Conservation (phyloP, 257 asterid genomes). For the Primulina tabacum region DNA sequence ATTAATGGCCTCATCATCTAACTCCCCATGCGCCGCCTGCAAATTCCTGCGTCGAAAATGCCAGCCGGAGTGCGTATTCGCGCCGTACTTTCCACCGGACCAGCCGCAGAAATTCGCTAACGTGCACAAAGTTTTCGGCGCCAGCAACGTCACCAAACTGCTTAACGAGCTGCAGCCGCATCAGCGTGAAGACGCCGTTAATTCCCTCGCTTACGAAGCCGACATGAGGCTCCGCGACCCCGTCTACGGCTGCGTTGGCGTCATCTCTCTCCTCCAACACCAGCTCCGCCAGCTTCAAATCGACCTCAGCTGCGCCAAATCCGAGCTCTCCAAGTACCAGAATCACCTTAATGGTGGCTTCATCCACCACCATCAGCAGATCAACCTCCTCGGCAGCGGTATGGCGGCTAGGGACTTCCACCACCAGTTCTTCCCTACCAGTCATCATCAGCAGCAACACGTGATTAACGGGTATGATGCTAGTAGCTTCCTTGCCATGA, state of each 20-base stretch:
- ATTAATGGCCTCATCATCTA: slow-evolving; percentile 51
- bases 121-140: slow-evolving; percentile 72
- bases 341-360: slow-evolving; percentile 40
- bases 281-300: slow-evolving; percentile 78
- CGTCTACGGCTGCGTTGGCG: slow-evolving; percentile 77
- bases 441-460: slow-evolving; percentile 50
- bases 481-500: slow-evolving; percentile 64
- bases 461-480: slow-evolving; percentile 57
- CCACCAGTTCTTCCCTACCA: slow-evolving; percentile 59
- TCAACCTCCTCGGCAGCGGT: slow-evolving; percentile 40
- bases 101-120: slow-evolving; percentile 72
- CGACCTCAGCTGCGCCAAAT: slow-evolving; percentile 71
- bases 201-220: slow-evolving; percentile 66
- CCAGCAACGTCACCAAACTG: slow-evolving; percentile 70
- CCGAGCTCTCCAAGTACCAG: slow-evolving; percentile 70
- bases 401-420: slow-evolving; percentile 27
- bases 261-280: slow-evolving; percentile 74
- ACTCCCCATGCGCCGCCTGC: slow-evolving; percentile 75
- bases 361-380: slow-evolving; percentile 46
- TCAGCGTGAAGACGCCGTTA: slow-evolving; percentile 73
- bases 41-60: slow-evolving; percentile 73
- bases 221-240: slow-evolving; percentile 84
- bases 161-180: slow-evolving; percentile 71
- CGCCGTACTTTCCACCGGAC: slow-evolving; percentile 74
- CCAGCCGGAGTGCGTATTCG: slow-evolving; percentile 71